Percentiles rank a stretch among this genome's conserved stretches.
These are phyloP conservation scores for Verticillium tricorpus DNA, from an alignment of 2,329 filamentous ascomycete genomes.

Conservation along the genomic window DNA sequence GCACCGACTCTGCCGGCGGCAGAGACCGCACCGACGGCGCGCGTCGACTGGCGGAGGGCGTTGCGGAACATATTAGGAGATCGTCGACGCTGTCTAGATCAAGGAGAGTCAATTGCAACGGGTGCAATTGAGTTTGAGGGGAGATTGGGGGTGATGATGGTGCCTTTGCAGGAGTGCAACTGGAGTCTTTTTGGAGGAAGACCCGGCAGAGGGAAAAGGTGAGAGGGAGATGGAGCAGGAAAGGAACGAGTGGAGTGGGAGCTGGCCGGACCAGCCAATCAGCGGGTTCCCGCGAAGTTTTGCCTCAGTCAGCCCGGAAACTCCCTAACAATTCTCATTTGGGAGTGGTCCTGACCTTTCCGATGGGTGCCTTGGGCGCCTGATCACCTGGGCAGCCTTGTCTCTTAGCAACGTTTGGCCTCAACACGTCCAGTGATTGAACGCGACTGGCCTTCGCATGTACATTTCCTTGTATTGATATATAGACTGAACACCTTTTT, in stretches of 20 bases:
- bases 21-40: conserved; percentile 91
- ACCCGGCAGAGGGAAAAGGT: conserved; percentile 35
- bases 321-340: conserved; percentile 13
- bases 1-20: conserved; percentile 84
- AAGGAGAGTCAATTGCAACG: conserved; percentile 59
- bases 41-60: conserved; percentile 94
- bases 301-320: conserved; percentile 16
- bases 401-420: background rate
- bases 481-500: background rate
- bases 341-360: background rate
- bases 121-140: conserved; percentile 58
- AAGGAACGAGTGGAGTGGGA: conserved; percentile 12
- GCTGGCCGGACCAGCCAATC: conserved; percentile 9
- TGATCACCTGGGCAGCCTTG: background rate
- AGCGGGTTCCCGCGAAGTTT: conserved; percentile 4
- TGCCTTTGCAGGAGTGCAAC: conserved; percentile 42
- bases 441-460: background rate
- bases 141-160: conserved; percentile 50
- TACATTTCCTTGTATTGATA: background rate
- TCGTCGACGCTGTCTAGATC: conserved; percentile 45
- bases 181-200: conserved; percentile 35
- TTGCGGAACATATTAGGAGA: conserved; percentile 87
- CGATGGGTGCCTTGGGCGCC: background rate
- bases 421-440: background rate
- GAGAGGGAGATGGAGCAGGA: conserved; percentile 23